Conservation (phyloP, 768 basidiomycete genomes). For the Jaapia argillacea region DNA sequence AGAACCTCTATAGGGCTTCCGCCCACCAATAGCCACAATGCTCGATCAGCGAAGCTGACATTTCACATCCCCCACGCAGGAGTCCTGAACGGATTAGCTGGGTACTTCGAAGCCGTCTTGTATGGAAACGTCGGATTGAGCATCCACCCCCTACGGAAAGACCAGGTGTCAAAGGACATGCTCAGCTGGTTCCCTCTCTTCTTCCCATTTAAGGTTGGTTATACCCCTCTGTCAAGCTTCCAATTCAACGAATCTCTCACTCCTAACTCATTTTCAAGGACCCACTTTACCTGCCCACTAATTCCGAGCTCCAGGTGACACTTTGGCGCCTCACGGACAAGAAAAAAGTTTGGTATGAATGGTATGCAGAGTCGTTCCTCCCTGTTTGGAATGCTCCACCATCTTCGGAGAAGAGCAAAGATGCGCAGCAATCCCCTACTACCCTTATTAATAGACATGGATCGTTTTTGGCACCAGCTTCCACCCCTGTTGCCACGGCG, state of each 20-base stretch:
- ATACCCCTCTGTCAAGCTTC: slow-evolving; percentile 3
- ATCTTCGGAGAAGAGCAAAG: slow-evolving; percentile 20
- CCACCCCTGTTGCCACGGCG: slow-evolving; percentile 23
- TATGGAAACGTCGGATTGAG: slow-evolving; percentile 88
- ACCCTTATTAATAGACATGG: slow-evolving; percentile 10
- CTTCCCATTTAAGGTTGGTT: slow-evolving; percentile 80
- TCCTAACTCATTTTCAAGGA: slow-evolving; percentile 39
- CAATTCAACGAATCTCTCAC: neutral
- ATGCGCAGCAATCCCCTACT: slow-evolving; percentile 2
- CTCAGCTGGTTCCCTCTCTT: slow-evolving; percentile 98
- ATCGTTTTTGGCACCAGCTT: slow-evolving; percentile 9
- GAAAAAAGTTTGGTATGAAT: slow-evolving; percentile 96
- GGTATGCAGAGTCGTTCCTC: slow-evolving; percentile 92
- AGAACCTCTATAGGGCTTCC: slow-evolving; percentile 53
- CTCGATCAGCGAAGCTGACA: slow-evolving; percentile 71
- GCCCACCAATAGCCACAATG: slow-evolving; percentile 93
- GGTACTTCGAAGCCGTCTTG: slow-evolving; percentile 92
- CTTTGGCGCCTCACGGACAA: slow-evolving; percentile 91
- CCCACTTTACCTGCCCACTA: slow-evolving; percentile 86
- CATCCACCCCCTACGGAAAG: slow-evolving; percentile 86
- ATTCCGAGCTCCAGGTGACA: slow-evolving; percentile 86
- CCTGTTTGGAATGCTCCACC: slow-evolving; percentile 36
- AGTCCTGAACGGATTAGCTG: slow-evolving; percentile 87
- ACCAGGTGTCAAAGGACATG: slow-evolving; percentile 89
- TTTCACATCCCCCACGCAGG: slow-evolving; percentile 96